phyloP scores from a whole-genome alignment of 176 grass and related monocot species.

The Carex parvula region DNA sequence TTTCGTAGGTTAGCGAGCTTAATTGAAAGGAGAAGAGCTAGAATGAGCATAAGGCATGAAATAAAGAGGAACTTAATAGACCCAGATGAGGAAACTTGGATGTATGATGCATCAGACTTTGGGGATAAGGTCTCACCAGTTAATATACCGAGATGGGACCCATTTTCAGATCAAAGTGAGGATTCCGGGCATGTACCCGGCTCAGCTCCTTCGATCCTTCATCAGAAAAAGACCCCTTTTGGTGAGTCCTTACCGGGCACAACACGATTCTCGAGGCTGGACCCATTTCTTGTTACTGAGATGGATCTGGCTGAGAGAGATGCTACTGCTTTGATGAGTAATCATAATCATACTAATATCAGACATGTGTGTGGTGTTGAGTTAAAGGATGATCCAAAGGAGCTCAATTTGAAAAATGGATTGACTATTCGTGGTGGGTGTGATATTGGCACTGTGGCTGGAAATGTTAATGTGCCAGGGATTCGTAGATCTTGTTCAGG shows the following conservation, averaged over 20 bases:
- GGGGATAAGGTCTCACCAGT: neutral
- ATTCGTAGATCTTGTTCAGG: neutral
- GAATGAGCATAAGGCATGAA: slow-evolving; percentile 25
- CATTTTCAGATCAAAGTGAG: slow-evolving; percentile 6
- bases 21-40: slow-evolving; percentile 29
- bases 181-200: slow-evolving; percentile 7
- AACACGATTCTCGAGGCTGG: slow-evolving; percentile 3
- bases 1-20: slow-evolving; percentile 27
- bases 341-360: neutral
- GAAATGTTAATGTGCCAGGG: neutral
- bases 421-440: neutral
- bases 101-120: slow-evolving; percentile 4
- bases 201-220: slow-evolving; percentile 21
- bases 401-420: slow-evolving; percentile 9
- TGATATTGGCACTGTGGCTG: neutral
- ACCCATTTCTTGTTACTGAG: slow-evolving; percentile 12
- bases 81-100: neutral
- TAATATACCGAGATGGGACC: slow-evolving; percentile 17
- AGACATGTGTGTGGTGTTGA: neutral
- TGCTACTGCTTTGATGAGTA: neutral
- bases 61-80: slow-evolving; percentile 23
- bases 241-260: neutral
- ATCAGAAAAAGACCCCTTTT: neutral
- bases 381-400: neutral
- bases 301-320: slow-evolving; percentile 11